These are phyloP conservation scores for Schoenoplectus tabernaemontani DNA, from an alignment of 202 grass and related monocot species.

Conservation along the genomic window DNA sequence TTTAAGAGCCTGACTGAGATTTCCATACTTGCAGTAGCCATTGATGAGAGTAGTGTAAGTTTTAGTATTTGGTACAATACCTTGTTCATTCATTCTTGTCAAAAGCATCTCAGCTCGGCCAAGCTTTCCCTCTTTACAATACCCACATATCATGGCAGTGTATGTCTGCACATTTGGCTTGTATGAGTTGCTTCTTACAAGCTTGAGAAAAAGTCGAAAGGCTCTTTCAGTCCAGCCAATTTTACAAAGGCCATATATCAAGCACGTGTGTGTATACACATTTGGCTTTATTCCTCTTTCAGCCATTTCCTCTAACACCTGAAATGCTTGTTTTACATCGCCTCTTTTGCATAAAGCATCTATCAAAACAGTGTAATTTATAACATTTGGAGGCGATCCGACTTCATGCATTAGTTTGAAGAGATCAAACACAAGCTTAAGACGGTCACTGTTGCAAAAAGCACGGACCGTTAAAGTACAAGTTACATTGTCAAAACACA, in stretches of 20 bases:
- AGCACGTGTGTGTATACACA: constrained; percentile 58
- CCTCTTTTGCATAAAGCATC: constrained; percentile 57
- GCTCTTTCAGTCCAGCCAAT: constrained; percentile 87
- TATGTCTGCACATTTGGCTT: constrained; percentile 78
- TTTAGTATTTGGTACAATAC: constrained; percentile 62
- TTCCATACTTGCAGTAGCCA: constrained; percentile 55
- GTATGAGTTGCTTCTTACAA: constrained; percentile 63
- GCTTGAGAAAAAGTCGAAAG: constrained; percentile 89
- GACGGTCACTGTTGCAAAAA: constrained; percentile 39
- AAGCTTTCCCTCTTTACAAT: constrained; percentile 76
- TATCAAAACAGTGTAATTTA: constrained; percentile 69
- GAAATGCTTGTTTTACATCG: constrained; percentile 67
- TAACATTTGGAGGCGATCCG: constrained; percentile 47
- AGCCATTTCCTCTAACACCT: constrained; percentile 84
- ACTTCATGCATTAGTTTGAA: constrained; percentile 46
- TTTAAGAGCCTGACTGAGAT: constrained; percentile 49
- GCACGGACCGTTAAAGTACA: constrained; percentile 44
- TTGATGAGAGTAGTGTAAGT: constrained; percentile 61
- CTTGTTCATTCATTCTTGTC: constrained; percentile 64
- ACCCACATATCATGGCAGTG: constrained; percentile 79
- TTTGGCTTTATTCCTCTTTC: constrained; percentile 59
- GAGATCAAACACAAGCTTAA: constrained; percentile 37
- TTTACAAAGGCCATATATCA: constrained; percentile 83
- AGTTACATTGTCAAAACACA: constrained; percentile 50
- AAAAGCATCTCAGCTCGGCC: constrained; percentile 75